Base-by-base conservation (phyloP, 2,329 filamentous ascomycete species). In the Colletotrichum siamense region DNA sequence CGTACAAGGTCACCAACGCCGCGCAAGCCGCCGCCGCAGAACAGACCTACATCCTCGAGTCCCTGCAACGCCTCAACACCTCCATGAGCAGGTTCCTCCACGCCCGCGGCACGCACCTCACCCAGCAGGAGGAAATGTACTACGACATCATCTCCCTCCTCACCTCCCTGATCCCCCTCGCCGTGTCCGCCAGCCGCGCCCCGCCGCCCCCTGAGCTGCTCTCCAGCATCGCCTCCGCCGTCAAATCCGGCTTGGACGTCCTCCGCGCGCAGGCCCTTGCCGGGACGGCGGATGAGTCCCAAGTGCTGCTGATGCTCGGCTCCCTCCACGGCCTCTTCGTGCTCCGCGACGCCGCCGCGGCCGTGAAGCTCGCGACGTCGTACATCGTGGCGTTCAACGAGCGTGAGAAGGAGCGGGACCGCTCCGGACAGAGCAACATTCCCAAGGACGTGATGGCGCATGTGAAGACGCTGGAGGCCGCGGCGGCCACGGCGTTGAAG, bases 1-100 rank as follows among this genome's bases (percentile, higher is more conserved):
- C 88, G 8, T 89, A 90, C 82, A 92, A 91, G 78, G 85, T 87
- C 2, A 76, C 81, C 24, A 88, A 86, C 32, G 78, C 85, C 0
- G 78, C 81, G 4, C 83, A 86, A 1, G 82, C 84, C 0, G 82
- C 85, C 0, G 81, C 83, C 10, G 79, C 84, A 2, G 89, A 92
- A 55, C 85, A 87, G 55, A 82, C 84, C 4, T 89, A 87, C 69
- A 82, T 88, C 1, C 73, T 85, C 1, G 87, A 89, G 71, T 85
- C 83, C 1, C 82, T 90, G 16, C 79, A 81, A 2, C 84, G 84
- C n/a, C 80, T 90, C 3, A 83, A 84, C 76, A 86, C 87, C 74
- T 86, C 87, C 0, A 81, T 90, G 6, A 80, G 82, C 9, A 84
- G 83, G 65, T 85, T 88, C 65, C 81, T 89, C 5, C 79, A 84